A percentile compares a stretch with the other conserved stretches of the same genome.
Conservation (phyloP, 1,139 yeast genomes). For the Zygosaccharomyces sapae region DNA sequence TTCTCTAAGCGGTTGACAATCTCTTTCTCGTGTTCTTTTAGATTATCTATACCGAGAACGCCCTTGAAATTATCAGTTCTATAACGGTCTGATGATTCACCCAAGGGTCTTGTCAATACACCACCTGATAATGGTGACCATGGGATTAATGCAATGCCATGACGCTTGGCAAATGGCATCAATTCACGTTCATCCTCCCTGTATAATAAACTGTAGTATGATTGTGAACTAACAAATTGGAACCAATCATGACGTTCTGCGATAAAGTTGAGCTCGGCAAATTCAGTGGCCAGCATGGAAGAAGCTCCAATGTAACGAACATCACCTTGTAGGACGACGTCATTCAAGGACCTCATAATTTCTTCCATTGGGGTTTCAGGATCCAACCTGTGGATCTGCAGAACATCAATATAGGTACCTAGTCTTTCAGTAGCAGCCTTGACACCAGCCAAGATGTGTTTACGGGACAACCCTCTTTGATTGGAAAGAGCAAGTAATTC, state of each 20-base stretch:
- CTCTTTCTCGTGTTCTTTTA: slow-evolving; percentile 33
- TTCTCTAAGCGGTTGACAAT: slow-evolving; percentile 53
- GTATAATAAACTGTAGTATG: slow-evolving; percentile 46
- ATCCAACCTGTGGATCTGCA: slow-evolving; percentile 48
- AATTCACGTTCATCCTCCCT: slow-evolving; percentile 52
- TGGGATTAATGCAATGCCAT: slow-evolving; percentile 45
- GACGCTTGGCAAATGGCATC: slow-evolving; percentile 41
- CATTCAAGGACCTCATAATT: slow-evolving; percentile 47
- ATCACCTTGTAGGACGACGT: slow-evolving; percentile 42
- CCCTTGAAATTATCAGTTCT: no score
- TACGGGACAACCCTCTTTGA: slow-evolving; percentile 43
- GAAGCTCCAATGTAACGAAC: slow-evolving; percentile 50
- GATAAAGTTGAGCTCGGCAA: slow-evolving; percentile 43
- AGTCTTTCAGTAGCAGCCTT: slow-evolving; percentile 41
- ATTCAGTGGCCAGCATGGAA: slow-evolving; percentile 44
- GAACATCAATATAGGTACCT: slow-evolving; percentile 49
- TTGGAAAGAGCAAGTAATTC: slow-evolving; percentile 35
- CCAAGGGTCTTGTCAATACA: slow-evolving; percentile 42
- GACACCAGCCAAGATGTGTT: slow-evolving; percentile 46
- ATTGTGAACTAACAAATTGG: slow-evolving; percentile 49
- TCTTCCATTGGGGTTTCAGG: slow-evolving; percentile 42
- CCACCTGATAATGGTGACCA: slow-evolving; percentile 53
- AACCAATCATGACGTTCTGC: slow-evolving; percentile 46
- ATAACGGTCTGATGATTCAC: neutral
- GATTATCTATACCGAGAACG: neutral